Conservation (phyloP, 2,329 filamentous ascomycete genomes). For the Alternaria burnsii region DNA sequence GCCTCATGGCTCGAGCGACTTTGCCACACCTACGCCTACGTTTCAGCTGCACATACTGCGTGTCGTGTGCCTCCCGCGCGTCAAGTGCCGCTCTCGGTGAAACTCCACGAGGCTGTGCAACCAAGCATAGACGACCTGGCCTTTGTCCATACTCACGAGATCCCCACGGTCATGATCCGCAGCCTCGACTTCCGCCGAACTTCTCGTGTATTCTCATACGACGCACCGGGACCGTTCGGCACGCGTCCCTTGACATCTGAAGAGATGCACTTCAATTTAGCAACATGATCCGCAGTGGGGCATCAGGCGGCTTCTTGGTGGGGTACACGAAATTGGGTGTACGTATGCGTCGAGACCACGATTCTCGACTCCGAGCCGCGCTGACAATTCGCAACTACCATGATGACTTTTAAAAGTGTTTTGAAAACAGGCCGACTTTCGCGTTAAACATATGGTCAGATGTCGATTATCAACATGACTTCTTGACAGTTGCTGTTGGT, state of each 20-base stretch:
- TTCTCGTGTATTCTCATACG: conserved; percentile 1
- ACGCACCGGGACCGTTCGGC: conserved; percentile 8
- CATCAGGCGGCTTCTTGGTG: conserved; percentile 19
- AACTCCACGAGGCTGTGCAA: conserved; percentile 13
- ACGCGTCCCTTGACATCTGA: conserved; percentile 17
- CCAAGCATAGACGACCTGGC: conserved; percentile 2
- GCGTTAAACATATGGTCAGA: not conserved
- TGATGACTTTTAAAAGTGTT: not conserved
- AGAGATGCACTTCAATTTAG: conserved; percentile 24
- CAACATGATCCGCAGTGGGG: conserved; percentile 25
- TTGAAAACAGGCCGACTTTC: not conserved
- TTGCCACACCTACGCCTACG: conserved; percentile 22
- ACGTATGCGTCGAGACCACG: conserved; percentile 26
- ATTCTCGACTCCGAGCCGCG: not conserved
- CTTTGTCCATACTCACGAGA: not conserved
- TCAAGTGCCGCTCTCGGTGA: conserved; percentile 17
- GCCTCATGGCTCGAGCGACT: conserved; percentile 10
- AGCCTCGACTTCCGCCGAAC: not conserved
- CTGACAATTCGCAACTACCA: not conserved
- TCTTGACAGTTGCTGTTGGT: not conserved
- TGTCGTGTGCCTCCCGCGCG: conserved; percentile 4
- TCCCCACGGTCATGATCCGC: not conserved
- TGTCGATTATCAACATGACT: not conserved
- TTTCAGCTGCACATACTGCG: conserved; percentile 21
- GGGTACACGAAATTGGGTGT: conserved; percentile 26